Percentiles rank a stretch among this genome's conserved stretches.
Evolutionary conservation across 108 stramenopile species (phyloP).

Genomic region (Nitzschia sp.): DNA sequence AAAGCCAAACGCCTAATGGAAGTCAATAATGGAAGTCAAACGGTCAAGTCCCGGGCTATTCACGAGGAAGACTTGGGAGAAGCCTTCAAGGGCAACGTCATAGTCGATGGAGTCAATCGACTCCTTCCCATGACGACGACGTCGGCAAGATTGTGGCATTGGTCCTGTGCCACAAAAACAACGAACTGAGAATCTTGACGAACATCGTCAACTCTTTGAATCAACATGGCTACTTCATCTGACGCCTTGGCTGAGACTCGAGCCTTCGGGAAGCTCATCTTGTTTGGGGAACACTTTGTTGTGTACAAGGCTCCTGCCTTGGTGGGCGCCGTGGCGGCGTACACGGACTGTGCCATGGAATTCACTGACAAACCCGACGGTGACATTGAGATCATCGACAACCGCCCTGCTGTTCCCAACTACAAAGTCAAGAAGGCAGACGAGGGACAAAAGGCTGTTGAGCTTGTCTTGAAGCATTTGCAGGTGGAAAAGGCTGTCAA

Average conservation of each 20-base stretch:
- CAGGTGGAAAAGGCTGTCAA: constrained; percentile 35
- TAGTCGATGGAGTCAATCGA: too few relatives aligned
- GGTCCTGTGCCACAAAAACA: too few relatives aligned
- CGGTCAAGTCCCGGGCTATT: too few relatives aligned
- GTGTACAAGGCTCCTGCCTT: constrained; percentile 83
- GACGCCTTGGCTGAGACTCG: constrained; percentile 33
- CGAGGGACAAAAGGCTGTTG: constrained; percentile 70
- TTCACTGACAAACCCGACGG: constrained; percentile 39
- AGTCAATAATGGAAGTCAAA: too few relatives aligned
- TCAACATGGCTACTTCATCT: too few relatives aligned
- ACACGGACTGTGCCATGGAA: constrained; percentile 67
- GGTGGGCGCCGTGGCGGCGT: constrained; percentile 81
- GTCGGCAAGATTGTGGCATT: too few relatives aligned
- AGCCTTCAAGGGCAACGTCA: too few relatives aligned
- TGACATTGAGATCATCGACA: constrained; percentile 62
- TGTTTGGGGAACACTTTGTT: constrained; percentile 90
- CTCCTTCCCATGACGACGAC: too few relatives aligned
- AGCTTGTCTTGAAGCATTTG: constrained; percentile 71
- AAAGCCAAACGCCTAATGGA: too few relatives aligned
- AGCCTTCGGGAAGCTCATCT: constrained; percentile 83
- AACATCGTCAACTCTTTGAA: too few relatives aligned
- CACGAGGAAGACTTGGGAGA: too few relatives aligned
- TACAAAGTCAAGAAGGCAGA: constrained; percentile 85
- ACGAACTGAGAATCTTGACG: too few relatives aligned
- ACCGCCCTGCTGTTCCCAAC: constrained; percentile 80